phyloP scores from a whole-genome alignment of 176 grass and related monocot species.

The Triticum dicoccoides region DNA sequence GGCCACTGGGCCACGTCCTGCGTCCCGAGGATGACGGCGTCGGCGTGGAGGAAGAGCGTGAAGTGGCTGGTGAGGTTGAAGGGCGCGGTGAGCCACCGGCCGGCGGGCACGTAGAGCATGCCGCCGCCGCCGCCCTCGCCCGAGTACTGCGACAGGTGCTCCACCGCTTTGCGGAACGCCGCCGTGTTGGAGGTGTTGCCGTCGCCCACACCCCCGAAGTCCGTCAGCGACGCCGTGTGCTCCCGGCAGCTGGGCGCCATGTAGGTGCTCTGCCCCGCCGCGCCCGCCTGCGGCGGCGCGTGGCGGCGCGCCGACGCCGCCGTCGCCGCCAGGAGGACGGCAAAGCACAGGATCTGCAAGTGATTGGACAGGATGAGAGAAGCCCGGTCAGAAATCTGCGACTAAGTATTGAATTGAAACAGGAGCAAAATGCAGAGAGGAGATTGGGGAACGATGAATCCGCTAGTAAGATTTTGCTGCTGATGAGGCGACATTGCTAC shows the following conservation, averaged over 20 bases:
- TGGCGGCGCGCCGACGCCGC: background rate
- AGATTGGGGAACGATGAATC: background rate
- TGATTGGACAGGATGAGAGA: too few species aligned
- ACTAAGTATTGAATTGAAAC: background rate
- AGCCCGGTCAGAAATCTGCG: too few species aligned
- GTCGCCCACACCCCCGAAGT: conserved; percentile 79
- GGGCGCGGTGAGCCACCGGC: conserved; percentile 85
- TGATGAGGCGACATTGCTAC: background rate
- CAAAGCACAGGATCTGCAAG: background rate
- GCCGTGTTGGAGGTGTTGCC: conserved; percentile 78
- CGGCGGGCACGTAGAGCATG: conserved; percentile 79
- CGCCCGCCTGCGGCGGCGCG: background rate
- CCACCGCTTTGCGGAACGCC: conserved; percentile 77
- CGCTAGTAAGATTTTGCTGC: background rate
- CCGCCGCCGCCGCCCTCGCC: conserved; percentile 46
- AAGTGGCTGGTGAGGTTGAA: conserved; percentile 96
- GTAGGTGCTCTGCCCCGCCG: conserved; percentile 47
- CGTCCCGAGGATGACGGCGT: conserved; percentile 74
- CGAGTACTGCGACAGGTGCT: conserved; percentile 68
- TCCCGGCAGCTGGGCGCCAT: conserved; percentile 55
- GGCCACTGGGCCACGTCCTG: conserved; percentile 78
- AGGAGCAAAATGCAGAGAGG: background rate
- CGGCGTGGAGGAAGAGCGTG: conserved; percentile 73
- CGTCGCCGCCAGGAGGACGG: background rate
- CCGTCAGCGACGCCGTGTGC: conserved; percentile 64